These are phyloP conservation scores for Apiospora hydei DNA, from an alignment of 2,329 filamentous ascomycete species.

Conservation along the genomic window DNA sequence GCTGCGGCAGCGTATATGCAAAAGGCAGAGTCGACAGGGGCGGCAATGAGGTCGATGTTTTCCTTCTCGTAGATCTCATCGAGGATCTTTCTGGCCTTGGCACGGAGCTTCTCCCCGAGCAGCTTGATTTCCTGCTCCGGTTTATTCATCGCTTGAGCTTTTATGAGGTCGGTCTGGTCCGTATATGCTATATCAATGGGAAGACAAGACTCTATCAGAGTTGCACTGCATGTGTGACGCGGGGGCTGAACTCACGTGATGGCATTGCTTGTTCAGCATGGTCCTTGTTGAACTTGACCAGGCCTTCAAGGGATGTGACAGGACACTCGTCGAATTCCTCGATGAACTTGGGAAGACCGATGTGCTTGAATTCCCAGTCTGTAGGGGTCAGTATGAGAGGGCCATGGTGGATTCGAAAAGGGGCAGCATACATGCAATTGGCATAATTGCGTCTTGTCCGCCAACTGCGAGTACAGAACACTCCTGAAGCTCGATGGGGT, in stretches of 20 bases:
- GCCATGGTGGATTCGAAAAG: not conserved
- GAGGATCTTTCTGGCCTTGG: not conserved
- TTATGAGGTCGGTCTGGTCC: slow-evolving; percentile 22
- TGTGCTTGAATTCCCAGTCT: slow-evolving; percentile 26
- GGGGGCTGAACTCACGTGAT: slow-evolving; percentile 1
- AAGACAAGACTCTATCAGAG: not conserved
- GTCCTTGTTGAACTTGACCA: slow-evolving; percentile 22
- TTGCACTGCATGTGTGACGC: not conserved
- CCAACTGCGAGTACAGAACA: not conserved
- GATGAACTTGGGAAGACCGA: slow-evolving; percentile 24
- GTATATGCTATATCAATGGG: not conserved
- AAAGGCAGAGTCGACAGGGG: slow-evolving; percentile 21
- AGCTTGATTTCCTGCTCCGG: slow-evolving; percentile 2
- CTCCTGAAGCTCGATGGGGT: slow-evolving; percentile 15
- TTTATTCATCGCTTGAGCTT: not conserved
- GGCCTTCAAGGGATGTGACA: slow-evolving; percentile 9
- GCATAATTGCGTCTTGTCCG: slow-evolving; percentile 25
- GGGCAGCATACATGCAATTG: slow-evolving; percentile 25
- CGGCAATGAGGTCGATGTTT: slow-evolving; percentile 20
- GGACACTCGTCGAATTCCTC: slow-evolving; percentile 1
- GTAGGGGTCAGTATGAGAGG: not conserved
- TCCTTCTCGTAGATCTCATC: slow-evolving; percentile 4
- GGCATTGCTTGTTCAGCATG: slow-evolving; percentile 25
- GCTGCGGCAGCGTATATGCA: slow-evolving; percentile 23
- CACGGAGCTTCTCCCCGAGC: slow-evolving; percentile 1